Percentiles rank a stretch among this genome's conserved stretches.
phyloP scores from a whole-genome alignment of 208 protist genomes.

The Trypanosoma boissoni region DNA sequence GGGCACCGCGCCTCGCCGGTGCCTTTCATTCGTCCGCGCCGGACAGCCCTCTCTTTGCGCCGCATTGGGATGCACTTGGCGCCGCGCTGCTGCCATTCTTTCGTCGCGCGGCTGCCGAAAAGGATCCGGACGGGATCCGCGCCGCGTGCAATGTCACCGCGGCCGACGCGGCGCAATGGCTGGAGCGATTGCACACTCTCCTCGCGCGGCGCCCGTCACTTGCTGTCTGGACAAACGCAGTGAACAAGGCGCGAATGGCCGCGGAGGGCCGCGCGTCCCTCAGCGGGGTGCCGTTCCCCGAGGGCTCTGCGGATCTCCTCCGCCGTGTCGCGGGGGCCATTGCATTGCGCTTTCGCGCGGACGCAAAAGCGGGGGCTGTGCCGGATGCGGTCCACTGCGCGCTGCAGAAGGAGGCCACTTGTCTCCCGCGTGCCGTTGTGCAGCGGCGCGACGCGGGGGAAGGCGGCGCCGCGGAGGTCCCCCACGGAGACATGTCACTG shows the following conservation, averaged over 20 bases:
- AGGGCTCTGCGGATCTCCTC: constrained; percentile 41
- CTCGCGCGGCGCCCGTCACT: constrained; percentile 28
- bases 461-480: too few relatives aligned
- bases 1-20: constrained; percentile 54
- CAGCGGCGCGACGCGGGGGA: not conserved
- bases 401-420: constrained; percentile 32
- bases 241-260: constrained; percentile 1
- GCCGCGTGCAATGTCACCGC: constrained; percentile 12
- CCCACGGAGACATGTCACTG: constrained; percentile 22
- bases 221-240: constrained; percentile 43
- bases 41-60: constrained; percentile 21
- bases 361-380: constrained; percentile 24
- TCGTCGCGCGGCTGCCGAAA: constrained; percentile 27
- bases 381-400: constrained; percentile 36
- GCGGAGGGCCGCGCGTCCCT: constrained; percentile 13
- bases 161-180: constrained; percentile 33
- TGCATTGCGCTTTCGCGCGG: constrained; percentile 38
- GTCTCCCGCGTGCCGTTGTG: constrained; percentile 14
- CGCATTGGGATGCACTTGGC: constrained; percentile 44
- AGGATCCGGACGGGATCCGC: too few relatives aligned
- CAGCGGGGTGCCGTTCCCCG: constrained; percentile 47
- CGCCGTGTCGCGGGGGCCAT: constrained; percentile 58
- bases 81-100: constrained; percentile 50
- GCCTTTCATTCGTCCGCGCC: constrained; percentile 29
- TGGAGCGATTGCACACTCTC: constrained; percentile 25